phyloP scores from a whole-genome alignment of 345 rosid species.

The Eucalyptus regnans region DNA sequence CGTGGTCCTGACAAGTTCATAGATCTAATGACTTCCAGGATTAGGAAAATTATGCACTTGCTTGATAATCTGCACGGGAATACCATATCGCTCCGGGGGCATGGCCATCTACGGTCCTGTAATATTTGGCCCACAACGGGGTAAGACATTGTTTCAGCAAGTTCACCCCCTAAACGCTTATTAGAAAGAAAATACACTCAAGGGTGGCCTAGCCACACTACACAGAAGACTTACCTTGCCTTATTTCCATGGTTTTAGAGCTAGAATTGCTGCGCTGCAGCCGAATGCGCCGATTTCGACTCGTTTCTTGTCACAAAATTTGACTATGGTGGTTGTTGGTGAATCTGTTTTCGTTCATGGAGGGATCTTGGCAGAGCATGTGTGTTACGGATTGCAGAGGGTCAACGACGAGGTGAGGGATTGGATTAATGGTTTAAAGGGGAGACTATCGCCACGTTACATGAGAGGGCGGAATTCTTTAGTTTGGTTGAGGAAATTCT shows the following conservation, averaged over 20 bases:
- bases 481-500: slow-evolving; percentile 89
- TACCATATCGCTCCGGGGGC: no score
- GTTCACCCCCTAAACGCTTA: no score
- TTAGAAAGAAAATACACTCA: no score
- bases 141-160: no score
- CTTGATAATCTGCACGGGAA: no score
- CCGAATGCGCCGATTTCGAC: slow-evolving; percentile 65
- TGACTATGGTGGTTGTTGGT: slow-evolving; percentile 72
- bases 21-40: no score
- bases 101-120: no score
- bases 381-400: slow-evolving; percentile 66
- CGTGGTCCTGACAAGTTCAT: no score
- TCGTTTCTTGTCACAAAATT: slow-evolving; percentile 48
- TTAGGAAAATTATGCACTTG: no score
- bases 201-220: no score
- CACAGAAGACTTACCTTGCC: no score
- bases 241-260: slow-evolving; percentile 26
- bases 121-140: no score
- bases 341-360: slow-evolving; percentile 88
- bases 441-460: slow-evolving; percentile 29
- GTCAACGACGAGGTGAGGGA: slow-evolving; percentile 72
- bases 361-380: slow-evolving; percentile 57
- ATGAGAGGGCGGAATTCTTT: slow-evolving; percentile 54
- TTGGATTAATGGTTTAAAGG: slow-evolving; percentile 54
- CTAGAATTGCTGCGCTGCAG: slow-evolving; percentile 73